Evolutionary conservation across 495 filamentous ascomycete species (phyloP).

Genomic region (Neurospora sp.): DNA sequence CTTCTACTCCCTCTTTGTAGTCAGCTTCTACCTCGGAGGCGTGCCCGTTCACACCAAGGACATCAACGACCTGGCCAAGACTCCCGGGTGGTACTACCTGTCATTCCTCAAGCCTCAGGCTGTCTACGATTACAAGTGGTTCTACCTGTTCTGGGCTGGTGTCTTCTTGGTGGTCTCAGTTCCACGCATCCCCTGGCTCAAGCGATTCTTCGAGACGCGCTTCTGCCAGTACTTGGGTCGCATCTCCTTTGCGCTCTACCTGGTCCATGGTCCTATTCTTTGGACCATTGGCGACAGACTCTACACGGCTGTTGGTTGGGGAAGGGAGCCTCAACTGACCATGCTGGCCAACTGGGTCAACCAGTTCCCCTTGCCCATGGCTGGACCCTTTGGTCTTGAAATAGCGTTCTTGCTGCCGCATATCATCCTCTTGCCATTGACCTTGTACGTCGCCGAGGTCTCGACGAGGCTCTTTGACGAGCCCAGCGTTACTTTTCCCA

Average conservation of each 20-base stretch:
- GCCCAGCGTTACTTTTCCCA: conserved; percentile 42
- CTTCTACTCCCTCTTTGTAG: conserved; percentile 34
- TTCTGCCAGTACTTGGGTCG: conserved; percentile 56
- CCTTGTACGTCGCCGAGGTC: conserved; percentile 47
- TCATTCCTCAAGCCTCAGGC: conserved; percentile 42
- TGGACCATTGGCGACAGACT: conserved; percentile 31
- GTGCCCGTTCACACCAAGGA: conserved; percentile 31
- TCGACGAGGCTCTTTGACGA: conserved; percentile 46
- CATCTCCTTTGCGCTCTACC: conserved; percentile 54
- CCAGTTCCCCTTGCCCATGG: conserved; percentile 34
- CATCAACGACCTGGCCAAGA: conserved; percentile 23
- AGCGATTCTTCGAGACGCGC: conserved; percentile 46
- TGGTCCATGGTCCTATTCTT: conserved; percentile 54
- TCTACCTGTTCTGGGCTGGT: conserved; percentile 43
- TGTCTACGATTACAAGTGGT: conserved; percentile 38
- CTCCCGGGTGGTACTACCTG: conserved; percentile 35
- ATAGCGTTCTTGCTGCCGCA: conserved; percentile 42
- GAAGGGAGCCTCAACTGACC: conserved; percentile 12
- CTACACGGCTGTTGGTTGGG: conserved; percentile 45
- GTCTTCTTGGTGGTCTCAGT: conserved; percentile 44
- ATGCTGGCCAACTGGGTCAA: conserved; percentile 37
- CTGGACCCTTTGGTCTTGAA: conserved; percentile 46
- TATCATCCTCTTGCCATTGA: conserved; percentile 45
- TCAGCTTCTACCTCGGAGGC: conserved; percentile 35
- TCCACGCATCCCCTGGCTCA: conserved; percentile 31